These are phyloP conservation scores for Wilhelminamyces savonicus DNA, from an alignment of 805 yeast species.

Conservation along the genomic window DNA sequence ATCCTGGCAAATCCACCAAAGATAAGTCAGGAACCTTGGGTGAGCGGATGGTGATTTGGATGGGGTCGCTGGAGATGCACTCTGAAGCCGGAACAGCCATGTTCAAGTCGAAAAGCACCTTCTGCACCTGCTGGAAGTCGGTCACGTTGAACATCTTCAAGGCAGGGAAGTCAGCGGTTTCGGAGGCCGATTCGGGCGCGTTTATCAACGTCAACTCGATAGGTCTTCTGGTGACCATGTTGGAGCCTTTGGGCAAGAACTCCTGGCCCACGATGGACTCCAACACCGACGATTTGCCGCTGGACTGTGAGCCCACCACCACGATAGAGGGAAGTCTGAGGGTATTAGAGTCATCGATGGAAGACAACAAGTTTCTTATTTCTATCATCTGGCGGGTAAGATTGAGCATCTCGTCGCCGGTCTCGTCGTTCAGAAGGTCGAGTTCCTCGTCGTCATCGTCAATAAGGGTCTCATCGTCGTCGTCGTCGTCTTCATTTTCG, in stretches of 20 bases:
- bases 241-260: slow-evolving; percentile 92
- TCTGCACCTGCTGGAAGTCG: slow-evolving; percentile 85
- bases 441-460: slow-evolving; percentile 40
- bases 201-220: slow-evolving; percentile 90
- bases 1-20: slow-evolving; percentile 93
- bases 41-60: slow-evolving; percentile 84
- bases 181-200: slow-evolving; percentile 74
- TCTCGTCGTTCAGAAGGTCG: slow-evolving; percentile 42
- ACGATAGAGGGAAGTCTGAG: slow-evolving; percentile 90
- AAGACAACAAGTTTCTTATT: slow-evolving; percentile 71
- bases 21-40: slow-evolving; percentile 87
- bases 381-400: slow-evolving; percentile 96
- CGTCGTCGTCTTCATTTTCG: slow-evolving; percentile 44
- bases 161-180: slow-evolving; percentile 90
- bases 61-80: slow-evolving; percentile 89
- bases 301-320: slow-evolving; percentile 94
- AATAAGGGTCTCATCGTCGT: slow-evolving; percentile 40
- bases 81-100: slow-evolving; percentile 85
- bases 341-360: slow-evolving; percentile 63
- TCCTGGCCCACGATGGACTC: slow-evolving; percentile 98
- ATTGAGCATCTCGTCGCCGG: slow-evolving; percentile 78
- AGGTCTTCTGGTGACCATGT: slow-evolving; percentile 98
- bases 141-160: slow-evolving; percentile 74
- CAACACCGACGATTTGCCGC: slow-evolving; percentile 94
- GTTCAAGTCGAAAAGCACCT: slow-evolving; percentile 79